A percentile compares a stretch with the other conserved stretches of the same genome.
Conservation (phyloP, 2,329 filamentous ascomycete species). For the Fonsecaea monophora region DNA sequence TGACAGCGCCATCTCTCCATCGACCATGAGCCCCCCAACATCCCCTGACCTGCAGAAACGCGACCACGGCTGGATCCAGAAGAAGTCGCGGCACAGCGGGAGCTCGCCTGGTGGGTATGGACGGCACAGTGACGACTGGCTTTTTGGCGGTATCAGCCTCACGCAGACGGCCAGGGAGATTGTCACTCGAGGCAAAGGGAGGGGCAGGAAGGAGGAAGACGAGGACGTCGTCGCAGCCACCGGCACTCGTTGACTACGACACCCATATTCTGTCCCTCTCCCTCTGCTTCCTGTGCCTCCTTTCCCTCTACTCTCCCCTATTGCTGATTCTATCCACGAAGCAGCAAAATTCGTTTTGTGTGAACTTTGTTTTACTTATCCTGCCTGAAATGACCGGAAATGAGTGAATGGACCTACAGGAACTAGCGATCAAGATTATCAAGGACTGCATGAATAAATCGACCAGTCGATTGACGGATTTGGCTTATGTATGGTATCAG, state of each 20-base stretch:
- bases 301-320: too few relatives aligned
- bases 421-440: too few relatives aligned
- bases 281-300: too few relatives aligned
- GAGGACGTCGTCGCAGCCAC: not conserved
- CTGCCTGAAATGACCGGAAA: too few relatives aligned
- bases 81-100: conserved; percentile 35
- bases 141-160: conserved; percentile 58
- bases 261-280: not conserved
- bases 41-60: conserved; percentile 13
- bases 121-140: conserved; percentile 60
- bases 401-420: too few relatives aligned
- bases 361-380: too few relatives aligned
- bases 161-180: conserved; percentile 49
- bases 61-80: conserved; percentile 33
- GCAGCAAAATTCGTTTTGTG: too few relatives aligned
- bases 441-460: too few relatives aligned
- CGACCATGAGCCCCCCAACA: not conserved
- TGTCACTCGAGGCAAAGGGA: not conserved
- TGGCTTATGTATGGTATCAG: too few relatives aligned
- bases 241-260: not conserved
- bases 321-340: too few relatives aligned
- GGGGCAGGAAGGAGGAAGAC: conserved; percentile 19
- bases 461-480: too few relatives aligned
- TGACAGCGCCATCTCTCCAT: conserved; percentile 14
- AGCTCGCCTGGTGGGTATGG: conserved; percentile 55